Evolutionary conservation across 352 stramenopile genomes (phyloP), one percentile per base, ranked within the genome.

Genomic region (Globisporangium heterothallicum): DNA sequence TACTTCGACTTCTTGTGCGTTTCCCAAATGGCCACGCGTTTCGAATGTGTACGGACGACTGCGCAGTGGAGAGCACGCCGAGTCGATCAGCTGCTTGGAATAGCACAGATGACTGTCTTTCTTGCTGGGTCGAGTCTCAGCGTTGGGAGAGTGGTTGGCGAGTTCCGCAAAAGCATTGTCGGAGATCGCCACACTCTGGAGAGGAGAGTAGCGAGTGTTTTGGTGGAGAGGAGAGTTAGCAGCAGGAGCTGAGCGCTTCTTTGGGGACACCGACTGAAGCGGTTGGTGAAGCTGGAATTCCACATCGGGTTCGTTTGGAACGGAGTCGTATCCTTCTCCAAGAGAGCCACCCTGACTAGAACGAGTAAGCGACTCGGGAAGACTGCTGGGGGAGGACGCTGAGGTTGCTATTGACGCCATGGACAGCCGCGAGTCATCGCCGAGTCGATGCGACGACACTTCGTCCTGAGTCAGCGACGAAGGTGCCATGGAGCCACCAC

Each of bases 1-100:
- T 41, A n/a, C n/a, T n/a, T n/a, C n/a, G n/a, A n/a, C n/a, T n/a
- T n/a, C n/a, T n/a, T n/a, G n/a, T 38, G 32, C 12, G 12, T 38
- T 4, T 2, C 32, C n/a, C n/a, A n/a, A n/a, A 38, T 38, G 32
- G 6, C 10, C n/a, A n/a, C 24, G 13, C 13, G 25, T 54, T 18
- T 42, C 36, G 3, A 36, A 18, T 4, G 43, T 40, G 8, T 21
- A 24, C 26, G n/a, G 26, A 42, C 24, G 29, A 57, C 26, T 16
- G 6, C 24, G 26, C 29, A 72, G 53, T 24, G 64, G 64, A 26
- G 61, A 72, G 21, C 64, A 69, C 12, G 56, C 64, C 3, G 61
- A 64, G 41, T 72, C 64, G 13, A 64, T 30, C 32, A 60, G 18
- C 5, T 46, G 44, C 36, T 62, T 50, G 6, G 32, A 45, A 19